Percentiles rank a stretch among this genome's conserved stretches.
These are phyloP conservation scores for Backusella sp. DNA, from an alignment of 192 early-diverging fungal species.

Conservation along the genomic window DNA sequence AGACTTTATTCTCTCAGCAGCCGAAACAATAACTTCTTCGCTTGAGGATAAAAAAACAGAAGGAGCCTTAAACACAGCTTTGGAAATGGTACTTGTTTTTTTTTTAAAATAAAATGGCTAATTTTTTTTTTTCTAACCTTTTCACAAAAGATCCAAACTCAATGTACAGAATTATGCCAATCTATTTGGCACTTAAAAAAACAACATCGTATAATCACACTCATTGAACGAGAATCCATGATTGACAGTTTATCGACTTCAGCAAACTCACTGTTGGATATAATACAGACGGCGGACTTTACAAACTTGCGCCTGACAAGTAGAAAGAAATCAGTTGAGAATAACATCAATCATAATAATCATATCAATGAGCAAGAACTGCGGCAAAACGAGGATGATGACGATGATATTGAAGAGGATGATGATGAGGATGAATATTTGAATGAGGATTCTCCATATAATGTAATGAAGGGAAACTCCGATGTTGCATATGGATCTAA, in stretches of 20 bases:
- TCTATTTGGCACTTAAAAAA: conserved; percentile 11
- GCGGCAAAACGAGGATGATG: background rate
- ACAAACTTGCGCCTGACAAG: background rate
- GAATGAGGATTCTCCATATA: background rate
- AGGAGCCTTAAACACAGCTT: background rate
- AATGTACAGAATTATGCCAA: conserved; percentile 7
- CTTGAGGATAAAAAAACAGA: background rate
- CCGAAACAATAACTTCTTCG: background rate
- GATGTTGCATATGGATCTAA: background rate
- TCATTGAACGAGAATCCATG: background rate
- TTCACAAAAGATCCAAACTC: background rate
- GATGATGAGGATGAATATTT: background rate
- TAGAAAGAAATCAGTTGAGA: background rate
- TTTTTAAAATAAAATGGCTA: background rate
- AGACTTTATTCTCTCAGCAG: background rate
- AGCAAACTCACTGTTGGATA: background rate
- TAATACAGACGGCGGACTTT: background rate
- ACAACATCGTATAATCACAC: background rate
- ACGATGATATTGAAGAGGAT: background rate
- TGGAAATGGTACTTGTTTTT: conserved; percentile 1
- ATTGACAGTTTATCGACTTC: background rate
- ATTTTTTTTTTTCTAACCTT: too few species aligned
- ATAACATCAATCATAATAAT: background rate
- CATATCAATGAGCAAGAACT: background rate
- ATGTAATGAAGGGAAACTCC: background rate